Conservation (phyloP, 2,329 filamentous ascomycete species). For the Chaetomium globosum region DNA sequence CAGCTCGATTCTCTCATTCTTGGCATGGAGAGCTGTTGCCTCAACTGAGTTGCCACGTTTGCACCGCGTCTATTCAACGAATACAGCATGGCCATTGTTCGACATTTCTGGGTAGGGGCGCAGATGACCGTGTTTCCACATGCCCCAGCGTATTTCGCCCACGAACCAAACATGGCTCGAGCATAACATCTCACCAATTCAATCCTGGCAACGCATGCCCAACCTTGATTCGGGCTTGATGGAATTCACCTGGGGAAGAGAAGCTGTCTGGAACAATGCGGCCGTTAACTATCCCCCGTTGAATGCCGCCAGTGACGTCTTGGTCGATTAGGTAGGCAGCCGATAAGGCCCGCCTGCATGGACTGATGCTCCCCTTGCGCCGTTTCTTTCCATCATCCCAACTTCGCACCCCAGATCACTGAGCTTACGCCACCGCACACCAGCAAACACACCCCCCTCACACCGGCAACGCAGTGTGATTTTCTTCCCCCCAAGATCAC, state of each 20-base stretch:
- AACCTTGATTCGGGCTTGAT: background rate
- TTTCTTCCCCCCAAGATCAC: background rate
- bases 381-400: background rate
- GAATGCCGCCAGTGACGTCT: background rate
- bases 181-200: background rate
- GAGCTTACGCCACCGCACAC: too few species aligned
- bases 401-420: background rate
- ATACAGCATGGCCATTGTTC: background rate
- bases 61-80: constrained; percentile 6
- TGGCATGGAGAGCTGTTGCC: constrained; percentile 8
- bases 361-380: background rate
- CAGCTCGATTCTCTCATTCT: background rate
- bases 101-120: background rate
- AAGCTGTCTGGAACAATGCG: background rate
- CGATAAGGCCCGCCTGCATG: background rate
- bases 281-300: background rate
- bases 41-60: constrained; percentile 10
- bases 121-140: background rate
- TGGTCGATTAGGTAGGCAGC: background rate
- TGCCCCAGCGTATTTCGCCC: background rate
- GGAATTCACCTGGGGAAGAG: background rate
- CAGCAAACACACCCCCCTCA: background rate
- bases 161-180: background rate
- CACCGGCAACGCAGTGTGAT: background rate
- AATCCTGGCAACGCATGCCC: background rate